Percentiles rank a stretch among this genome's conserved stretches.
Conservation (phyloP, 352 stramenopile genomes). For the Pythium sp. region DNA sequence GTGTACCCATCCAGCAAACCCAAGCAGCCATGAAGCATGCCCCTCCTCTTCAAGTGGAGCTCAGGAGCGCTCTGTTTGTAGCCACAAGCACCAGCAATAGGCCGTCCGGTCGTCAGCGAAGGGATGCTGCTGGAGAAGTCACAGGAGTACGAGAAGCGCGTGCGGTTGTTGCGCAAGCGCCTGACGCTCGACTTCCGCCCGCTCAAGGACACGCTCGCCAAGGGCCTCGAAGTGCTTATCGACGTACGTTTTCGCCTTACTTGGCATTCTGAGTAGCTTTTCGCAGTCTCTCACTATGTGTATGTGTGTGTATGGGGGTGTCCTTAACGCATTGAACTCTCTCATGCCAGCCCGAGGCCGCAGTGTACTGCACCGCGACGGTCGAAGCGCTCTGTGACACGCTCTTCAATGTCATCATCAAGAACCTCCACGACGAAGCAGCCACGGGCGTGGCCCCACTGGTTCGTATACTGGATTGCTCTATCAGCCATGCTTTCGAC, state of each 20-base stretch:
- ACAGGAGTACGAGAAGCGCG: constrained; percentile 38
- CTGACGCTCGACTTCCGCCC: constrained; percentile 58
- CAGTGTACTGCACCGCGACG: constrained; percentile 47
- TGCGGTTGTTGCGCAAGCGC: constrained; percentile 40
- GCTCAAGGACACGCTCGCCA: constrained; percentile 43
- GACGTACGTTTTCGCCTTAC: constrained; percentile 26
- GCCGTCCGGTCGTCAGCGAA: background rate
- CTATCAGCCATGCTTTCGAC: background rate
- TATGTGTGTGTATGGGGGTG: no score
- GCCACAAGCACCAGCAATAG: background rate
- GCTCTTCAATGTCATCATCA: constrained; percentile 48
- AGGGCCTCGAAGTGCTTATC: constrained; percentile 43
- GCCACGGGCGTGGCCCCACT: constrained; percentile 24
- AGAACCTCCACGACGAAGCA: constrained; percentile 35
- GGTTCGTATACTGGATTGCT: background rate
- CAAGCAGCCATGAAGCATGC: background rate
- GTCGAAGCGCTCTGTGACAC: constrained; percentile 53
- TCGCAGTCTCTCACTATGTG: background rate
- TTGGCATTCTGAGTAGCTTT: background rate
- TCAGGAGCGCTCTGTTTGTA: background rate
- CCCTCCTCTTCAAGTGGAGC: background rate
- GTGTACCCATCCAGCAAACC: background rate
- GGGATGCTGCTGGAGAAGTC: constrained; percentile 25
- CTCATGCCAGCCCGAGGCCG: constrained; percentile 36
- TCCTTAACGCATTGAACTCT: constrained; percentile 4